Conservation (phyloP, 2,329 filamentous ascomycete species). For the Metarhizium anisopliae region DNA sequence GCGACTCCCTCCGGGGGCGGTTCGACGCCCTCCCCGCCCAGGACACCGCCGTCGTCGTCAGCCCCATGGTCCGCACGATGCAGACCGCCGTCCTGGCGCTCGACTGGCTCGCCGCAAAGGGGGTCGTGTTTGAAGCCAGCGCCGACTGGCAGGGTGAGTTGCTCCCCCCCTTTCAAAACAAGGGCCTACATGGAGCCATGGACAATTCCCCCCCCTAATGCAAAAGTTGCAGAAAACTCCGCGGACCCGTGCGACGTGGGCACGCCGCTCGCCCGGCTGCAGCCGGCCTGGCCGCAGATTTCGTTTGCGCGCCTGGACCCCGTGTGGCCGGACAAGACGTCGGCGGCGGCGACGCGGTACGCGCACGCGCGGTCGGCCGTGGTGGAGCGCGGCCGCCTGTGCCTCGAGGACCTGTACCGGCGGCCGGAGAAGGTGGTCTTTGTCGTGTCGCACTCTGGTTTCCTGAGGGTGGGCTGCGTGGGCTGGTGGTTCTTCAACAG, state of each 20-base stretch:
- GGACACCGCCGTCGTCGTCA: conserved; percentile 46
- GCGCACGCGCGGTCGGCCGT: conserved; percentile 44
- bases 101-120: conserved; percentile 46
- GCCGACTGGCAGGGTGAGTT: conserved; percentile 55
- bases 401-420: conserved; percentile 38
- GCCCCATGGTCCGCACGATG: conserved; percentile 56
- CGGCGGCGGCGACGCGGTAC: conserved; percentile 35
- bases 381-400: conserved; percentile 42
- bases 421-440: conserved; percentile 53
- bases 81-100: conserved; percentile 53
- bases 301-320: conserved; percentile 50
- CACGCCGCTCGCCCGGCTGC: conserved; percentile 27
- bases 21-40: conserved; percentile 21
- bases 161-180: too few relatives aligned
- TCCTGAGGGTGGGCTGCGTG: conserved; percentile 48
- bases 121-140: conserved; percentile 45
- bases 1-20: conserved; percentile 30
- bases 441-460: conserved; percentile 57
- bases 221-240: conserved; percentile 36
- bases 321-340: conserved; percentile 54
- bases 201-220: background rate
- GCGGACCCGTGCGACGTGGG: conserved; percentile 54
- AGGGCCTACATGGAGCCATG: background rate
- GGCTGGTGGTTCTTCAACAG: conserved; percentile 50
- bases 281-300: conserved; percentile 42